Conservation (phyloP, 345 rosid genomes). For the Rubroshorea leprosula region DNA sequence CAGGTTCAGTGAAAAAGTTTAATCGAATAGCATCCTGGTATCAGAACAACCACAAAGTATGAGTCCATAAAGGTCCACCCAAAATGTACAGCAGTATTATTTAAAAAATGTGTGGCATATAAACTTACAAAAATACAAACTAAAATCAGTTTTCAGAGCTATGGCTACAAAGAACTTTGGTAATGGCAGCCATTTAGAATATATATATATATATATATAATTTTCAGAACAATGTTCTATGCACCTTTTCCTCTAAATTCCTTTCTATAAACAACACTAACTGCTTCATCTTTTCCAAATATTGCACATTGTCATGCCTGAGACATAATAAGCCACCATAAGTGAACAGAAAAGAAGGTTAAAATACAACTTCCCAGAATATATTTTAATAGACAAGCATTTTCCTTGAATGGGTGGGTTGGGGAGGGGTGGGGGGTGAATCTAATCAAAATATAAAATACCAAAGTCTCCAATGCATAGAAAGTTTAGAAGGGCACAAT, state of each 20-base stretch:
- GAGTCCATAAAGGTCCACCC: neutral
- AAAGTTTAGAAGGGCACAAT: neutral
- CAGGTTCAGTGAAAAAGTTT: conserved; percentile 87
- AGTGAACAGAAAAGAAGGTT: conserved; percentile 18
- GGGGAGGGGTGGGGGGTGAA: neutral
- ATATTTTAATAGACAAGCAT: conserved; percentile 7
- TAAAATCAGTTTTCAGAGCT: neutral
- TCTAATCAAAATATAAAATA: neutral
- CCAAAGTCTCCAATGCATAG: neutral
- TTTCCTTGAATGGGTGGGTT: too few relatives aligned
- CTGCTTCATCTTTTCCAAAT: conserved; percentile 87
- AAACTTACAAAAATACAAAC: neutral
- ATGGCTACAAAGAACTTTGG: neutral
- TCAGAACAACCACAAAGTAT: conserved; percentile 6
- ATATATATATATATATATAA: neutral
- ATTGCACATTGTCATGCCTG: conserved; percentile 94
- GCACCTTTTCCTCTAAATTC: conserved; percentile 77
- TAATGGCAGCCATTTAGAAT: conserved; percentile 1
- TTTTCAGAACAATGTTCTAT: conserved; percentile 5
- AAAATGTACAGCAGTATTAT: neutral
- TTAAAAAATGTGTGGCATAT: neutral
- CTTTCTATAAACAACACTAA: conserved; percentile 74
- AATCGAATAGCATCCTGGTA: conserved; percentile 60
- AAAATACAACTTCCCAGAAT: conserved; percentile 5
- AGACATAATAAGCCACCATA: conserved; percentile 24